Evolutionary conservation across 192 early-diverging fungal species (phyloP).

Genomic region (Linnemannia elongata): DNA sequence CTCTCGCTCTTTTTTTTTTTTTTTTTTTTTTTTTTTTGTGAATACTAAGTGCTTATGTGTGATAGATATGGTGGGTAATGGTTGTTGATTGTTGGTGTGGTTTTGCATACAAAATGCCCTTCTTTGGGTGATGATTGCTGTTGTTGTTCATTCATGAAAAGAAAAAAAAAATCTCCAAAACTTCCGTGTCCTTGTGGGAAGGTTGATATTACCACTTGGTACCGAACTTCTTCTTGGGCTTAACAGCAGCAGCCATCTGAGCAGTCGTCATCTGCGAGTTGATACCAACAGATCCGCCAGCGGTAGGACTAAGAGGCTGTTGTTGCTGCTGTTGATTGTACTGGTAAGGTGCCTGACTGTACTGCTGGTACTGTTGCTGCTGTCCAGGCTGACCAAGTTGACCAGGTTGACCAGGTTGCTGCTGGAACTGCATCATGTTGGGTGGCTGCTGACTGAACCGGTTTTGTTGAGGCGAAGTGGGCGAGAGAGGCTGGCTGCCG

Average conservation of each 20-base stretch:
- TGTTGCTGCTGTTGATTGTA: constrained; percentile 16
- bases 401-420: not conserved
- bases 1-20: too few species aligned
- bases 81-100: too few species aligned
- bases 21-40: too few species aligned
- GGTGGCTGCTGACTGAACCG: constrained; percentile 23
- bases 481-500: constrained; percentile 18
- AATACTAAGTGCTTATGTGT: too few species aligned
- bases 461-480: constrained; percentile 23
- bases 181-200: not conserved
- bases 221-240: constrained; percentile 50
- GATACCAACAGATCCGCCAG: constrained; percentile 6
- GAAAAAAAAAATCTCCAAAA: not conserved
- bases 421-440: constrained; percentile 9
- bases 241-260: constrained; percentile 43
- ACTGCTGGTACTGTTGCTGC: constrained; percentile 24
- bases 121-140: not conserved
- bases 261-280: constrained; percentile 42
- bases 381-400: not conserved
- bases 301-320: constrained; percentile 6
- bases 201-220: constrained; percentile 28
- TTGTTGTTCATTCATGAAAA: not conserved
- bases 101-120: not conserved
- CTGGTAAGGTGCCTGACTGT: constrained; percentile 4
- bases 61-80: too few species aligned